Conservation (phyloP, 1,139 yeast species). For the Geotrichum histeridarum region DNA sequence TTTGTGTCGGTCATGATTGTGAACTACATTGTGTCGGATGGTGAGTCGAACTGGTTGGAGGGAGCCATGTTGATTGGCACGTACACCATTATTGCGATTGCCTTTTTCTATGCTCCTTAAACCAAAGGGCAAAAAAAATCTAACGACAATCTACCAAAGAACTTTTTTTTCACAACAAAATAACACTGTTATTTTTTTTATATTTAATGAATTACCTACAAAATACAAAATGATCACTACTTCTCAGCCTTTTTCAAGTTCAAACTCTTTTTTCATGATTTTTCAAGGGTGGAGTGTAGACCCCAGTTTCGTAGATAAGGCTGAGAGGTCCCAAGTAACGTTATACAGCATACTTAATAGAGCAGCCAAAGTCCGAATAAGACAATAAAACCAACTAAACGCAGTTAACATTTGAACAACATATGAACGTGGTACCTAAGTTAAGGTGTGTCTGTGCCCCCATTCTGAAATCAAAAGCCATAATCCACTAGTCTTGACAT, state of each 20-base stretch:
- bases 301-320: too few relatives aligned
- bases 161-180: neutral
- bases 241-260: neutral
- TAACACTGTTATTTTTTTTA: neutral
- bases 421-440: too few relatives aligned
- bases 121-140: neutral
- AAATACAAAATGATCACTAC: neutral
- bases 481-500: too few relatives aligned
- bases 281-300: too few relatives aligned
- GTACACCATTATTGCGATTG: slow-evolving; percentile 78
- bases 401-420: too few relatives aligned
- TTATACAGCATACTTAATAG: too few relatives aligned
- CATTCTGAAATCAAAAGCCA: too few relatives aligned
- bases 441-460: too few relatives aligned
- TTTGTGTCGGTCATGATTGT: slow-evolving; percentile 84
- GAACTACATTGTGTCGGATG: slow-evolving; percentile 83
- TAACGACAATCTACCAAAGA: neutral
- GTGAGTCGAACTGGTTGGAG: slow-evolving; percentile 95
- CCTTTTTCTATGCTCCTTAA: slow-evolving; percentile 47
- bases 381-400: too few relatives aligned
- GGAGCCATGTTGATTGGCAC: slow-evolving; percentile 89
- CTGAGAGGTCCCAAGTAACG: too few relatives aligned
- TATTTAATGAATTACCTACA: neutral
- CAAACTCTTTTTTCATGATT: too few relatives aligned
- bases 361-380: too few relatives aligned